Conservation (phyloP, 192 early-diverging fungal genomes). For the Coemansia sp. region DNA sequence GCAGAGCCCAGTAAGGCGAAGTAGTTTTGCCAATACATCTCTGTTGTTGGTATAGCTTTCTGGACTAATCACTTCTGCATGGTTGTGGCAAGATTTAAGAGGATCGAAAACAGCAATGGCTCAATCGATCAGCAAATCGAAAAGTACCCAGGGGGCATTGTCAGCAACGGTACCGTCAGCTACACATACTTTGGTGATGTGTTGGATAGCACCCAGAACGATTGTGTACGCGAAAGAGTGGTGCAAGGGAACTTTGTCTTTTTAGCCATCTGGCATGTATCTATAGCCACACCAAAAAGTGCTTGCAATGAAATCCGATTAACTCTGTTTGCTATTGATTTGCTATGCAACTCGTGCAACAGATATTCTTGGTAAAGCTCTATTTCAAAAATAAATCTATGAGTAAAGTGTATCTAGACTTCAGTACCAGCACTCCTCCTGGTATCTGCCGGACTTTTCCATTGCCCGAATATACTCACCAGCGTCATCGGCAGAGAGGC, state of each 20-base stretch:
- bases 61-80: slow-evolving; percentile 3
- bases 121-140: background rate
- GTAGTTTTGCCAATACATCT: background rate
- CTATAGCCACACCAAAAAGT: too few relatives aligned
- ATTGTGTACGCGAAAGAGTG: background rate
- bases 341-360: too few relatives aligned
- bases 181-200: background rate
- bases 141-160: background rate
- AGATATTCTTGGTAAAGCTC: too few relatives aligned
- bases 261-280: background rate
- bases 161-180: background rate
- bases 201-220: too few relatives aligned
- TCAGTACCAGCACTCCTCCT: slow-evolving; percentile 83
- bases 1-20: background rate
- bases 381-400: too few relatives aligned
- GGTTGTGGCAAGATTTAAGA: background rate
- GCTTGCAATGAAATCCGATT: too few relatives aligned
- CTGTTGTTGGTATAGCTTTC: background rate
- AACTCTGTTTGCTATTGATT: too few relatives aligned
- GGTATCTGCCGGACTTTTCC: slow-evolving; percentile 69
- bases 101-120: background rate
- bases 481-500: background rate
- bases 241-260: background rate
- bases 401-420: background rate
- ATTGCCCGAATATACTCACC: slow-evolving; percentile 33